These are phyloP conservation scores for Mortierella sp. DNA, from an alignment of 371 early-diverging fungal species.

Conservation along the genomic window DNA sequence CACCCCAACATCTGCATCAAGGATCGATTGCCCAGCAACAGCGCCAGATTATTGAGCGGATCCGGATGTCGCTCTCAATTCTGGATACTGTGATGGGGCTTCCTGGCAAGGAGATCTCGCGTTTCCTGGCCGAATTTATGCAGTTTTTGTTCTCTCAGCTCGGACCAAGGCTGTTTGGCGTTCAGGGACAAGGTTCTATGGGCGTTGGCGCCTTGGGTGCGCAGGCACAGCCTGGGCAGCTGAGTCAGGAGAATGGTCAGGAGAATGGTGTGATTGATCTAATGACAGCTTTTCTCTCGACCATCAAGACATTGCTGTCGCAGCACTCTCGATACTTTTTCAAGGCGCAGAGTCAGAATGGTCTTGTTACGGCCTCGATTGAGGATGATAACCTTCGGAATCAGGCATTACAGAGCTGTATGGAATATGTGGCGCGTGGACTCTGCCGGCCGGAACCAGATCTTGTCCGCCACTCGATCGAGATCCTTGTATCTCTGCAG, in stretches of 20 bases:
- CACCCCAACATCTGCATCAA: conserved; percentile 28
- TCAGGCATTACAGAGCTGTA: conserved; percentile 39
- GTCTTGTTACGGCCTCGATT: neutral
- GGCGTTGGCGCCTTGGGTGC: neutral
- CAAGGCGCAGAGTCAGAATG: neutral
- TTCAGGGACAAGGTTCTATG: conserved; percentile 5
- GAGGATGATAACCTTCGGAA: conserved; percentile 10
- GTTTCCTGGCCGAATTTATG: conserved; percentile 21
- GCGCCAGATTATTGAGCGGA: conserved; percentile 26
- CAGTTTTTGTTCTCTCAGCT: conserved; percentile 42
- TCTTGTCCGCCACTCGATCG: conserved; percentile 41
- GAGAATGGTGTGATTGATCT: conserved; percentile 42
- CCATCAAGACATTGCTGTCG: conserved; percentile 30
- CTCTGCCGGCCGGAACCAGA: conserved; percentile 46
- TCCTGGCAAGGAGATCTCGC: conserved; percentile 29
- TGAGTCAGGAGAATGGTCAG: neutral
- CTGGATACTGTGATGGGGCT: conserved; percentile 34
- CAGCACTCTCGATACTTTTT: conserved; percentile 42
- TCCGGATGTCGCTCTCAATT: conserved; percentile 31
- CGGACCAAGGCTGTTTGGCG: conserved; percentile 38
- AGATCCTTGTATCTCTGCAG: conserved; percentile 26
- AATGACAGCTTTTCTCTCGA: conserved; percentile 29
- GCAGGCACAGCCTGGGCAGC: neutral
- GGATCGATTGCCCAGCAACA: conserved; percentile 26
- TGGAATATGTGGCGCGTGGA: conserved; percentile 46